Evolutionary conservation across 1,284 basidiomycete species (phyloP), one percentile per base, ranked within the genome.

Genomic region (Marasmius fiardii): DNA sequence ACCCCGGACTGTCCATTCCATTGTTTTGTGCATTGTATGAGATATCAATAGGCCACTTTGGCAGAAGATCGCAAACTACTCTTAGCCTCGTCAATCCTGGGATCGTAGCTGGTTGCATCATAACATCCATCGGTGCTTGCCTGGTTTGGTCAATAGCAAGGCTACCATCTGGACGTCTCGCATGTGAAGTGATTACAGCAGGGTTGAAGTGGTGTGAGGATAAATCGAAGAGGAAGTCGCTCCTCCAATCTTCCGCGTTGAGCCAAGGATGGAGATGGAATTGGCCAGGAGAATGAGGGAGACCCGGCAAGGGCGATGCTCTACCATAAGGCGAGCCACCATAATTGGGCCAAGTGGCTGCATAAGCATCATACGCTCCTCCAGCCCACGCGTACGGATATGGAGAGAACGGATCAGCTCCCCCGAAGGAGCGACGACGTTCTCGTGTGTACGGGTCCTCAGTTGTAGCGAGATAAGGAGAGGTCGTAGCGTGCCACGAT

Each of bases 1-100:
- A 23, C 1, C 14, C 33, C 11, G 26, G 23, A 33, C 43, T 52
- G 3, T 26, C 34, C n/a, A 44, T 37, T 35, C 53, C 51, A 14
- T 45, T 37, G 11, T 23, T 47, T 1, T 68, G 62, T 0, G 62
- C 65, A 11, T 72, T 70, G 51, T 71, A 77, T 55, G 74, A 67
- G 54, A 90, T 65, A 54, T 79, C 75, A 54, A 88, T 74, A 16
- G 83, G 81, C 86, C 86, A 89, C 31, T 80, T 66, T 0, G 82
- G 81, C 43, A 86, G 71, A 8, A 66, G 60, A 54, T 87, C 82
- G 65, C 80, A 83, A 0, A 76, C 65, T 64, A 90, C 81, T 11
- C 77, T 75, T 62, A 89, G 75, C 39, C 71, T 74, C n/a, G 74
- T 78, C 51, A 83, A 68, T 2, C 77, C 68, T 0, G 87, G 87